Evolutionary conservation across 495 filamentous ascomycete species (phyloP).

Genomic region (Penicillium steckii): DNA sequence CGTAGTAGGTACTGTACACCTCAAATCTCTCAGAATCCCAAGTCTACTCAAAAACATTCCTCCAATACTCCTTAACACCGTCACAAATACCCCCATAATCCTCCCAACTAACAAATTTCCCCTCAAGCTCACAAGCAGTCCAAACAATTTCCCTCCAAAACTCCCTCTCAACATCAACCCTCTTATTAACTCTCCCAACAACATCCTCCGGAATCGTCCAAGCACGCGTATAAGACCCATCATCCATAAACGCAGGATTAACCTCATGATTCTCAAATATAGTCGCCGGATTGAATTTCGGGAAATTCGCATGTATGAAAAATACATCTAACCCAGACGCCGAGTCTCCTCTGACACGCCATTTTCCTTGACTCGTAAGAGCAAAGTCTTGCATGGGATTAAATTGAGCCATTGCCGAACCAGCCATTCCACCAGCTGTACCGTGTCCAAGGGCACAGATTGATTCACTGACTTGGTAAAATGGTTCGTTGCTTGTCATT

Average conservation of each 20-base stretch:
- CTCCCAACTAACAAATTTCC: conserved; percentile 37
- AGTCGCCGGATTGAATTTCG: conserved; percentile 48
- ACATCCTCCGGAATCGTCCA: conserved; percentile 44
- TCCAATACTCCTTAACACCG: conserved; percentile 23
- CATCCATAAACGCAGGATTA: conserved; percentile 33
- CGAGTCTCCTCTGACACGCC: conserved; percentile 16
- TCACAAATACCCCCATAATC: conserved; percentile 30
- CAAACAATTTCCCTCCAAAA: conserved; percentile 51
- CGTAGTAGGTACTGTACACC: too few relatives aligned
- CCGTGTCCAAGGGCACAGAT: conserved; percentile 30
- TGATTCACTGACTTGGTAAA: conserved; percentile 38
- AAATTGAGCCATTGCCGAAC: conserved; percentile 40
- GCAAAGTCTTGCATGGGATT: conserved; percentile 35
- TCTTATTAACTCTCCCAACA: conserved; percentile 29
- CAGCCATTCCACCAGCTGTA: conserved; percentile 29
- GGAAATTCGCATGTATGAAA: conserved; percentile 48
- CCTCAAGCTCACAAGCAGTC: conserved; percentile 47
- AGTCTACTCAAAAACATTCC: conserved; percentile 15
- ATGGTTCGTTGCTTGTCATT: conserved; percentile 35
- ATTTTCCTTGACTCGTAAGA: conserved; percentile 14
- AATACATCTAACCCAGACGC: conserved; percentile 26
- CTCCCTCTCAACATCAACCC: conserved; percentile 45
- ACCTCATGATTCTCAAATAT: conserved; percentile 36
- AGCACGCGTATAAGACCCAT: conserved; percentile 39
- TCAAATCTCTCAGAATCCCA: conserved; percentile 3